These are phyloP conservation scores for Fagopyrum homotropicum DNA, from an alignment of 148 eudicot species.

Conservation along the genomic window DNA sequence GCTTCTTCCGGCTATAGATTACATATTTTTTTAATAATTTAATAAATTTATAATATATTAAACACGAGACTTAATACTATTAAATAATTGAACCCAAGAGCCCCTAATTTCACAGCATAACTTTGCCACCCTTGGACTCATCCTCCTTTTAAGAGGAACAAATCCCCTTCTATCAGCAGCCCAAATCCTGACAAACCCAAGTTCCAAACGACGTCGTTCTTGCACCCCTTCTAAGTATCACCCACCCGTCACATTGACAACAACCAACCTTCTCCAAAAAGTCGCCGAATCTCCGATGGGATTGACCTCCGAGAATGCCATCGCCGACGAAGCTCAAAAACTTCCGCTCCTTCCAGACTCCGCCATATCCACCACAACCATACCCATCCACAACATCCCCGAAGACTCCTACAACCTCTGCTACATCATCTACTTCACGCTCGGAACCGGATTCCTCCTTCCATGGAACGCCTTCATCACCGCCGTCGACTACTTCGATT, in stretches of 20 bases:
- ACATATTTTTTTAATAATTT: too few species aligned
- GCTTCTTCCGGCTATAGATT: too few species aligned
- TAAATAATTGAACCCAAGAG: too few species aligned
- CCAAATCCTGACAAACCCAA: not conserved
- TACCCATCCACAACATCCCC: slow-evolving; percentile 23
- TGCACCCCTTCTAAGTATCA: not conserved
- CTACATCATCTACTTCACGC: slow-evolving; percentile 65
- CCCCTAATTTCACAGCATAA: not conserved
- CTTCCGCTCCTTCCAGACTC: slow-evolving; percentile 20
- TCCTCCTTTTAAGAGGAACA: not conserved
- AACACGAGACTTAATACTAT: too few species aligned
- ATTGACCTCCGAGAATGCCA: slow-evolving; percentile 14
- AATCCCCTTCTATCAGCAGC: not conserved
- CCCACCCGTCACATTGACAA: not conserved
- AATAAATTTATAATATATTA: too few species aligned
- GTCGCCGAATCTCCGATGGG: slow-evolving; percentile 10
- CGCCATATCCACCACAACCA: slow-evolving; percentile 13
- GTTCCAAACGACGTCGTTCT: not conserved
- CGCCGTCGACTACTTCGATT: slow-evolving; percentile 80
- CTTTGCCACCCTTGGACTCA: not conserved
- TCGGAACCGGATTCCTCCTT: slow-evolving; percentile 58
- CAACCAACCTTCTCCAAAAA: not conserved
- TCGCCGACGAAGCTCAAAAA: slow-evolving; percentile 24
- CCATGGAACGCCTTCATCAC: slow-evolving; percentile 82
- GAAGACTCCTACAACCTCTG: slow-evolving; percentile 55